Evolutionary conservation across 768 basidiomycete species (phyloP), one percentile per base, ranked within the genome.

Genomic region (Steccherinum ochraceum): DNA sequence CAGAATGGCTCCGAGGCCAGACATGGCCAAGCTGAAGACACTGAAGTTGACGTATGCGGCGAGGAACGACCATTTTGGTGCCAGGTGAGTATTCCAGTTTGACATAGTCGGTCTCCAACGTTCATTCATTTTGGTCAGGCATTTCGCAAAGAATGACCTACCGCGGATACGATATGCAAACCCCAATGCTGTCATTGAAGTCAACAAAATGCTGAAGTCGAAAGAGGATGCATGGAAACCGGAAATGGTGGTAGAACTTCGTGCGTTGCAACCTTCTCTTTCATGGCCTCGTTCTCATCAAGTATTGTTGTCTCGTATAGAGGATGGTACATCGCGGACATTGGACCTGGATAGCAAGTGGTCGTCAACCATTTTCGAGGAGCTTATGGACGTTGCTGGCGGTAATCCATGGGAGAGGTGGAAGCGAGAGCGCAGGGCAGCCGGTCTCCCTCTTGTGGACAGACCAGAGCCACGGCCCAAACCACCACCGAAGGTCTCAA

Each of bases 111-210:
- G n/a, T n/a, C n/a, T n/a, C n/a, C n/a, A n/a, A n/a, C n/a, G n/a
- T 23, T 25, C 26, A 18, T 51, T 48, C n/a, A 23, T 45, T 26
- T 16, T 20, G n/a, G 23, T 10, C 52, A 89, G 89, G 42, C 82
- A 89, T 70, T 91, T 92, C 56, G 75, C 86, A 35, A 87, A 86
- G 61, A 81, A 91, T 39, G 76, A 86, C n/a, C 68, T 92, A 0
- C 86, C 86, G 1, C 74, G 86, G 24, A 86, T 92, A 72, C 83
- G 80, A 11, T 89, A 79, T 64, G 83, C 80, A 1, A 91, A 92
- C 58, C 88, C 89, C 0, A 63, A 72, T 5, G 58, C 91, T 21
- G 70, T 77, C 24, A 81, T 92, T 27, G 67, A 76, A 25, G 77
- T 89, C 0, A 72, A 75, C 55, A 81, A 73, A 52, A 65, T 73